Evolutionary conservation across 495 filamentous ascomycete species (phyloP).

Genomic region (Thermothielavioides terrestris): DNA sequence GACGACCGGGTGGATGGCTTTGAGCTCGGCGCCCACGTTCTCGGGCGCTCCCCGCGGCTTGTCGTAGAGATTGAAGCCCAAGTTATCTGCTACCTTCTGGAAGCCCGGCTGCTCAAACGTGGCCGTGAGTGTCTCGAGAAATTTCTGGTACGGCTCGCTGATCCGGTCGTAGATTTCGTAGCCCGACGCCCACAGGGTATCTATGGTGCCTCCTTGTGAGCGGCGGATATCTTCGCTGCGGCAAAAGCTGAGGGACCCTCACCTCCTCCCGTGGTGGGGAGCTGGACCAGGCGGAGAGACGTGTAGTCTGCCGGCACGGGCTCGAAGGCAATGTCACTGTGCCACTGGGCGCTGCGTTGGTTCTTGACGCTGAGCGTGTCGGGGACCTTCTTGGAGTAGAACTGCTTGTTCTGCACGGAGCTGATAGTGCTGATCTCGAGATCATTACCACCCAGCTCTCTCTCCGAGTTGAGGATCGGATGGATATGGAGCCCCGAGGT

Average conservation of each 20-base stretch:
- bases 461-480: constrained; percentile 53
- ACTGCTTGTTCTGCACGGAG: constrained; percentile 47
- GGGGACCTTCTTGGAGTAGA: constrained; percentile 32
- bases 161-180: constrained; percentile 71
- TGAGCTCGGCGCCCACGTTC: constrained; percentile 53
- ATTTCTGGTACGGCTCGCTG: constrained; percentile 54
- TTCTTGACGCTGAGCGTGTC: constrained; percentile 24
- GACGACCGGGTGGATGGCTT: constrained; percentile 58
- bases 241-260: constrained; percentile 16
- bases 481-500: constrained; percentile 62
- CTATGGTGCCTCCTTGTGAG: background rate
- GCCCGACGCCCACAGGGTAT: constrained; percentile 55
- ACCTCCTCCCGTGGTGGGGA: constrained; percentile 60
- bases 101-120: constrained; percentile 57
- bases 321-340: constrained; percentile 61
- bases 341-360: constrained; percentile 44
- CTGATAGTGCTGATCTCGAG: constrained; percentile 65
- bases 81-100: constrained; percentile 40
- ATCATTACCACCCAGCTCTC: constrained; percentile 53
- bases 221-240: background rate
- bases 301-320: constrained; percentile 57
- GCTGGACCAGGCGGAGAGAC: constrained; percentile 46
- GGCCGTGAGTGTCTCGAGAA: constrained; percentile 57
- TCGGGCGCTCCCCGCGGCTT: constrained; percentile 52
- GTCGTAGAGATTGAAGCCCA: constrained; percentile 49